Conservation (phyloP, 257 asterid genomes). For the Hygrophila difformis region DNA sequence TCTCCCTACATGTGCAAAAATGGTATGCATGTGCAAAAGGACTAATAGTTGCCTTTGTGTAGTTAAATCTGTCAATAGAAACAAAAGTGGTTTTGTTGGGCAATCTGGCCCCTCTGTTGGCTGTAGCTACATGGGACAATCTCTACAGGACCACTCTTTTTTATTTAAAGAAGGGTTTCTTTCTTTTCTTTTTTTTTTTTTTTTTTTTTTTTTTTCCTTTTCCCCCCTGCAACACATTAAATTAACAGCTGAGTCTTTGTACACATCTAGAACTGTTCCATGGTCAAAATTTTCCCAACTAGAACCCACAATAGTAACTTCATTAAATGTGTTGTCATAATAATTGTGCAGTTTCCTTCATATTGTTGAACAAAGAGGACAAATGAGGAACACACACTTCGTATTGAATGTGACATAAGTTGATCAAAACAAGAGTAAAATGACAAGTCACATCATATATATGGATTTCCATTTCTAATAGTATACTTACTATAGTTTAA, state of each 20-base stretch:
- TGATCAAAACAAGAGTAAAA: background rate
- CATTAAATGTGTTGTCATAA: background rate
- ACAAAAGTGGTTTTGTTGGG: constrained; percentile 21
- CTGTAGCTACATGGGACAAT: constrained; percentile 21
- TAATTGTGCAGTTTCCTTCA: background rate
- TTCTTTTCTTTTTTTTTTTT: too few relatives aligned
- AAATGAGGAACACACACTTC: background rate
- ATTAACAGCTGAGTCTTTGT: too few relatives aligned
- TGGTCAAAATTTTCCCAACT: background rate
- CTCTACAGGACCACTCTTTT: constrained; percentile 21
- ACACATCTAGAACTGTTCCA: background rate
- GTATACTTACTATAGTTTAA: too few relatives aligned
- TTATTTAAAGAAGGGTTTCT: constrained; percentile 6
- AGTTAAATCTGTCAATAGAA: constrained; percentile 20
- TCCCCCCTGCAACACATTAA: too few relatives aligned
- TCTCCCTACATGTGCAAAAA: constrained; percentile 22
- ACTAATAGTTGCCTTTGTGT: constrained; percentile 17
- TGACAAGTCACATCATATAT: background rate
- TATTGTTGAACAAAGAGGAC: background rate
- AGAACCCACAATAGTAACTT: background rate
- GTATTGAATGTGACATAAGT: background rate
- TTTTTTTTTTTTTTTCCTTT: too few relatives aligned
- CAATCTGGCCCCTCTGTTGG: constrained; percentile 28
- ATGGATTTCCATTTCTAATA: too few relatives aligned
- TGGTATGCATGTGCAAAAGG: constrained; percentile 37